These are phyloP conservation scores for Naegleria gruberi DNA, from an alignment of 208 protist genomes.

Conservation along the genomic window DNA sequence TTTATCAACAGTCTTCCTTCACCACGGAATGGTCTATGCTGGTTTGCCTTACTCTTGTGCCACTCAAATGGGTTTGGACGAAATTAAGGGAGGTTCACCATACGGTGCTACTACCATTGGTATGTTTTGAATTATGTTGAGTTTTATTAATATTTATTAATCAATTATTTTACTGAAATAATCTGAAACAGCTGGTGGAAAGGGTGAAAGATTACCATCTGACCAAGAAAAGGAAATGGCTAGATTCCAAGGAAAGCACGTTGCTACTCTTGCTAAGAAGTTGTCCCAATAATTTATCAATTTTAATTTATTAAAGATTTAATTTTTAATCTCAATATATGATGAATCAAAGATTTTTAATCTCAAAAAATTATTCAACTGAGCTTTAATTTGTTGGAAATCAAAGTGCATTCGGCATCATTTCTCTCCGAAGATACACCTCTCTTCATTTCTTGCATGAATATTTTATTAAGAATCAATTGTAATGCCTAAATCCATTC, in stretches of 20 bases:
- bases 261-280: constrained; percentile 31
- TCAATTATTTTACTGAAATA: too few species aligned
- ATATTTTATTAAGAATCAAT: too few species aligned
- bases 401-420: too few species aligned
- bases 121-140: background rate
- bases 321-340: too few species aligned
- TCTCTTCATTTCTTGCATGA: too few species aligned
- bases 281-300: background rate
- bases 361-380: too few species aligned
- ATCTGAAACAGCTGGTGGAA: constrained; percentile 25
- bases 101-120: constrained; percentile 44
- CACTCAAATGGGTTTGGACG: constrained; percentile 25
- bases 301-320: too few species aligned
- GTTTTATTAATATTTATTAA: too few species aligned
- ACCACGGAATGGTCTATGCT: constrained; percentile 44
- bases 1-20: constrained; percentile 30
- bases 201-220: constrained; percentile 39
- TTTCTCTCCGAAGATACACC: too few species aligned
- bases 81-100: constrained; percentile 40
- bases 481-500: too few species aligned
- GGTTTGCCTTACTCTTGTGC: constrained; percentile 38
- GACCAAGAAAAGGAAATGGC: constrained; percentile 29
- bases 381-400: too few species aligned
- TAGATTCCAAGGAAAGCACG: constrained; percentile 31
- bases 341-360: too few species aligned